Evolutionary conservation across 495 filamentous ascomycete species (phyloP).

Genomic region (Penicillium bovifimosum): DNA sequence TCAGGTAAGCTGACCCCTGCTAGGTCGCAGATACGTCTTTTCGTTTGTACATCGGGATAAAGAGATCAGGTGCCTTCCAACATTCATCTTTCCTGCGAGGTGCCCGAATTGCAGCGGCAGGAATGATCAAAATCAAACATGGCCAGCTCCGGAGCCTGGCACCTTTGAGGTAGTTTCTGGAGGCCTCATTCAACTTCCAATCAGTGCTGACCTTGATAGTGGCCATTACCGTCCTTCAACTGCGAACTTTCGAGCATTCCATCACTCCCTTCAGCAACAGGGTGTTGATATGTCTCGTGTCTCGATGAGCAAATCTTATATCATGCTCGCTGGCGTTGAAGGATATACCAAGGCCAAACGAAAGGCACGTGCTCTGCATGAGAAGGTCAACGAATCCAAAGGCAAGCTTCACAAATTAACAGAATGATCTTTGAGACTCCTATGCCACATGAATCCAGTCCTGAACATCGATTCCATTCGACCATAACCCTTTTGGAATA

Average conservation of each 20-base stretch:
- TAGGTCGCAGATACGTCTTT: constrained; percentile 69
- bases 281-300: constrained; percentile 77
- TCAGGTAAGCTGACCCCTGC: background rate
- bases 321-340: constrained; percentile 76
- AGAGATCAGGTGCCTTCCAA: constrained; percentile 82
- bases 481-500: too few species aligned
- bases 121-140: constrained; percentile 76
- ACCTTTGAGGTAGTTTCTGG: constrained; percentile 25
- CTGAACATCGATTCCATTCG: too few species aligned
- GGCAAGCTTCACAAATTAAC: constrained; percentile 7
- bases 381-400: constrained; percentile 26
- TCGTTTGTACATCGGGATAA: constrained; percentile 86
- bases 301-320: constrained; percentile 73
- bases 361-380: constrained; percentile 48
- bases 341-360: constrained; percentile 60
- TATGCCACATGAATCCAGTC: too few species aligned
- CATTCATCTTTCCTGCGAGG: constrained; percentile 86
- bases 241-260: constrained; percentile 73
- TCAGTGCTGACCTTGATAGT: constrained; percentile 32
- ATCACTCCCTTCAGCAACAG: constrained; percentile 61
- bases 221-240: constrained; percentile 85
- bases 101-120: constrained; percentile 72
- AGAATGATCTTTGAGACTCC: background rate
- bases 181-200: background rate
- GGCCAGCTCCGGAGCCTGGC: constrained; percentile 61